Base-by-base conservation (phyloP, 352 stramenopile genomes). In the Phytophthora podocarpi region DNA sequence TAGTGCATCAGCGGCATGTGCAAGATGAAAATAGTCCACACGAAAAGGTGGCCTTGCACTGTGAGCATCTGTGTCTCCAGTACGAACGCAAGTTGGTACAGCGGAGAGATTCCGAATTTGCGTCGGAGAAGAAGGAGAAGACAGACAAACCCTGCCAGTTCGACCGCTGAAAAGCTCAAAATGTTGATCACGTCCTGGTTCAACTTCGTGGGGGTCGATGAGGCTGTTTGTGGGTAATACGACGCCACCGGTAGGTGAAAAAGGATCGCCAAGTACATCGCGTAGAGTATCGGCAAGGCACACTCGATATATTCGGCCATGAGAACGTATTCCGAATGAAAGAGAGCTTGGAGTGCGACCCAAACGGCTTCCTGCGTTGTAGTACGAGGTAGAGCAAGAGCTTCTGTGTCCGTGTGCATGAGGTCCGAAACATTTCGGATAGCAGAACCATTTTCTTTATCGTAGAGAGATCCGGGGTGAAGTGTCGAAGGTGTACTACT, bases 291-390 rank as follows among this genome's bases (percentile, higher is more conserved):
- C 23, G 63, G 71, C 4, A 80, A 49, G 0, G 40, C 39, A 32
- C 67, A 72, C 46, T 75, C 64, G 40, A 74, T 62, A 42, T 77
- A 77, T 51, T 74, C 67, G 3, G 42, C 31, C 32, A 70, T 49
- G 0, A 72, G 46, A 4, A 73, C 4, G 31, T 67, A 73, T 23
- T 79, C 62, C 5, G 53, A 64, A 32, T 64, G 58, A 41, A 77
- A 80, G 30, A 74, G 58, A 26, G 54, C 36, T 21, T 61, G 43
- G 3, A 70, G 65, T 4, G 41, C 59, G 15, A 70, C 48, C 11
- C 35, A 36, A 28, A 62, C 34, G 15, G 37, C 45, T 37, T 64
- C 24, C 16, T 53, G n/a, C 2, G 15, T 30, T 8, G 41, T 15
- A 21, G 7, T 16, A 9, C 8, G 32, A n/a, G 23, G 18, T 10